Percentiles rank a stretch among this genome's conserved stretches.
phyloP scores from a whole-genome alignment of 176 grass and related monocot species.

The Chrysopogon serrulatus region DNA sequence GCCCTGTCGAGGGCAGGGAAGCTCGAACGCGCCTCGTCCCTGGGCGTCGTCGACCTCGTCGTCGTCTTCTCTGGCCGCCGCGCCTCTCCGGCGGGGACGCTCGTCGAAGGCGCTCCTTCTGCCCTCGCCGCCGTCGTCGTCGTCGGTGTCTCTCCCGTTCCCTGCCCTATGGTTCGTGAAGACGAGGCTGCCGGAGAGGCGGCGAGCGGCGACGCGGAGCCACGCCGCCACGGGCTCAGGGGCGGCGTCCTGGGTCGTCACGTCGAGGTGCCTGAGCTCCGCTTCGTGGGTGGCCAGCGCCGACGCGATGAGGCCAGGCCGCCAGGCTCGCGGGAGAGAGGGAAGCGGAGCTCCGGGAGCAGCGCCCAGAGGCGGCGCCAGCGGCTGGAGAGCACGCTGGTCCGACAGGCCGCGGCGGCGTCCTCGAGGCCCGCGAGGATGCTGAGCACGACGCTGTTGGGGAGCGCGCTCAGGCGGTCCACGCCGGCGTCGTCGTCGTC shows the following conservation, averaged over 20 bases:
- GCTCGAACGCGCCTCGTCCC: not conserved
- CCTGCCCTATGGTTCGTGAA: too few species aligned
- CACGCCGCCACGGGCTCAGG: not conserved
- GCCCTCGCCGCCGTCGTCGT: too few species aligned
- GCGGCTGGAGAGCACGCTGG: constrained; percentile 19
- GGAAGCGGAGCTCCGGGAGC: constrained; percentile 2
- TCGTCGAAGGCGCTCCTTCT: too few species aligned
- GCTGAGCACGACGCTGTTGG: not conserved
- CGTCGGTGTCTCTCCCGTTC: too few species aligned
- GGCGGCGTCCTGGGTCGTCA: not conserved
- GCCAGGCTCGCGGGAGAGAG: not conserved
- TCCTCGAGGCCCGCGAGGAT: not conserved
- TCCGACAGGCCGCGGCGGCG: not conserved
- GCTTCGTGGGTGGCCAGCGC: not conserved
- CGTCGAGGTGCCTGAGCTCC: not conserved
- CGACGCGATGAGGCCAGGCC: too few species aligned
- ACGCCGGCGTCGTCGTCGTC: not conserved
- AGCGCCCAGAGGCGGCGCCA: constrained; percentile 24
- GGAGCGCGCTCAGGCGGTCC: constrained; percentile 15
- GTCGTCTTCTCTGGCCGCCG: too few species aligned
- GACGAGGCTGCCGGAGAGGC: not conserved
- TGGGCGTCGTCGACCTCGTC: not conserved
- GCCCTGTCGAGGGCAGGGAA: constrained; percentile 15
- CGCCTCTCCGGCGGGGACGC: too few species aligned
- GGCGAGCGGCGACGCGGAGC: not conserved